Conservation (phyloP, 1,284 basidiomycete genomes). For the Exsudoporus floridanus region DNA sequence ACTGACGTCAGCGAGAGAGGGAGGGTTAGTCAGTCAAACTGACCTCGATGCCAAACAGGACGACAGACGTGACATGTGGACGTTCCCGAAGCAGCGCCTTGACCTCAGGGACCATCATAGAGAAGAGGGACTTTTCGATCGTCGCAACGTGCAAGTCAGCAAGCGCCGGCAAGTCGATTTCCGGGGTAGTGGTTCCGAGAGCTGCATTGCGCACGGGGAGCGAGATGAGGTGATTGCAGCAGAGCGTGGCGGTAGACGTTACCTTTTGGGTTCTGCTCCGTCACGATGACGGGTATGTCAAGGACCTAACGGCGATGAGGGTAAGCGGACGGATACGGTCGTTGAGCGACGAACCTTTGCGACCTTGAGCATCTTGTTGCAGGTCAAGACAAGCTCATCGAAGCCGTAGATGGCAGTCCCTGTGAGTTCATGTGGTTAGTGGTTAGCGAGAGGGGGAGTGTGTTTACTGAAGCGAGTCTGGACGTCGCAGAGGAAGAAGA, state of each 20-base stretch:
- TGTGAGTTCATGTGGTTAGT: slow-evolving; percentile 22
- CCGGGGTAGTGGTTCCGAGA: slow-evolving; percentile 69
- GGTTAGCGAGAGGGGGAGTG: background rate
- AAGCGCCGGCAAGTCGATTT: slow-evolving; percentile 60
- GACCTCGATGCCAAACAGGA: slow-evolving; percentile 87
- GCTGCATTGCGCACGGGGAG: slow-evolving; percentile 41
- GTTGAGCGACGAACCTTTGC: slow-evolving; percentile 52
- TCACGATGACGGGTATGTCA: slow-evolving; percentile 70
- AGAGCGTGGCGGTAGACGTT: slow-evolving; percentile 6
- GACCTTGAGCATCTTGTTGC: slow-evolving; percentile 75
- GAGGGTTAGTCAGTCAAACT: slow-evolving; percentile 11
- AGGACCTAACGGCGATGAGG: slow-evolving; percentile 46
- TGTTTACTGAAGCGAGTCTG: slow-evolving; percentile 72
- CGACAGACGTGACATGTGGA: slow-evolving; percentile 54
- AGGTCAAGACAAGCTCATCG: slow-evolving; percentile 64
- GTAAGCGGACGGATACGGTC: background rate
- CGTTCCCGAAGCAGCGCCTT: slow-evolving; percentile 50
- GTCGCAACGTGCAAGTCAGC: slow-evolving; percentile 58
- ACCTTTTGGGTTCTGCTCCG: slow-evolving; percentile 86
- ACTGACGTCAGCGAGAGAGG: slow-evolving; percentile 8
- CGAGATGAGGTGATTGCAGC: slow-evolving; percentile 7
- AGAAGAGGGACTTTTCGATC: slow-evolving; percentile 76
- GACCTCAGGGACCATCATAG: slow-evolving; percentile 77
- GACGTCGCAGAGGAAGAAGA: slow-evolving; percentile 80
- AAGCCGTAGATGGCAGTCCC: slow-evolving; percentile 64